Percentiles rank a stretch among this genome's conserved stretches.
These are phyloP conservation scores for Xylaria sp. DNA, from an alignment of 2,329 filamentous ascomycete genomes.

Conservation along the genomic window DNA sequence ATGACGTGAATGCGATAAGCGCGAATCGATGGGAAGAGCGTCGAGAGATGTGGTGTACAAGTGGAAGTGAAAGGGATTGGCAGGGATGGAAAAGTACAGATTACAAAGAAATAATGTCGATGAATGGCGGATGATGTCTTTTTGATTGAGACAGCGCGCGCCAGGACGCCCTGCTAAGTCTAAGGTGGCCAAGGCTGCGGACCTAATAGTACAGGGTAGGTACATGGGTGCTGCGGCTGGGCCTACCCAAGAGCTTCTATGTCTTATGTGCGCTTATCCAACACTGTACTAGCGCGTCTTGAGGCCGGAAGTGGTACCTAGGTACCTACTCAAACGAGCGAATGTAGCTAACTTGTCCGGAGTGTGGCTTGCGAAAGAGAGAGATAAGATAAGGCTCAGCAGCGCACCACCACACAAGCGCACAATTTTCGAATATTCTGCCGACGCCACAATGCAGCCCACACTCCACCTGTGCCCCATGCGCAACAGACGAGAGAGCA, in stretches of 20 bases:
- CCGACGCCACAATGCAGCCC: slow-evolving; percentile 19
- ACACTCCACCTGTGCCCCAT: slow-evolving; percentile 14
- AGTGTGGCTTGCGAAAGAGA: not conserved
- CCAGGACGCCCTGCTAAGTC: not conserved
- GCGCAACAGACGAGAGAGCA: slow-evolving; percentile 21
- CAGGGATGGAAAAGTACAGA: not conserved
- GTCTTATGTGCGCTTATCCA: not conserved
- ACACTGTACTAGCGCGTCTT: not conserved
- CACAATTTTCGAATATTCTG: slow-evolving; percentile 38
- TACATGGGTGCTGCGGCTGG: too few species aligned
- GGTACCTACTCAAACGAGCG: not conserved
- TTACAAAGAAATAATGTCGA: slow-evolving; percentile 11
- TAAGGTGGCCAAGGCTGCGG: not conserved
- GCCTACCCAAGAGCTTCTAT: too few species aligned
- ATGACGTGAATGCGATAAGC: slow-evolving; percentile 30
- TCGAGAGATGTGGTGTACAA: not conserved
- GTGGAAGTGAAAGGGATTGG: not conserved
- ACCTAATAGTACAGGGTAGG: not conserved
- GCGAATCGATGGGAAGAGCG: not conserved
- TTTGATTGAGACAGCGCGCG: not conserved
- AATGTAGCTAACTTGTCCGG: not conserved
- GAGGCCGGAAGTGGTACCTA: not conserved
- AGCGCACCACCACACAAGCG: slow-evolving; percentile 26
- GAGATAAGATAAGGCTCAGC: slow-evolving; percentile 31
- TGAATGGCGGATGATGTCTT: not conserved